These are phyloP conservation scores for Trametes polyzona DNA, from an alignment of 1,284 basidiomycete species.

Conservation along the genomic window DNA sequence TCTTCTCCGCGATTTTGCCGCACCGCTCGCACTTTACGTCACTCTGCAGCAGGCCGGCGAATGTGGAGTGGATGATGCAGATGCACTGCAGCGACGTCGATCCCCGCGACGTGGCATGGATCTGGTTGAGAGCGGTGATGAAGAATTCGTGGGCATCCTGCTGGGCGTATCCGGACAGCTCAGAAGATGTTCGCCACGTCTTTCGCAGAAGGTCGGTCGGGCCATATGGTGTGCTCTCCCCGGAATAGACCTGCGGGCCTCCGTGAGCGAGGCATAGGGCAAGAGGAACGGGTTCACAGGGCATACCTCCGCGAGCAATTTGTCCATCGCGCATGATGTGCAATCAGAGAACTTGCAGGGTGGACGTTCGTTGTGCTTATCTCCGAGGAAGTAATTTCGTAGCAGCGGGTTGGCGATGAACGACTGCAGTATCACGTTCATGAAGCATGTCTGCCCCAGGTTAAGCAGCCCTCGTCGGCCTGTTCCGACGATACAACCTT, in stretches of 20 bases:
- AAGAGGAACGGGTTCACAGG: background rate
- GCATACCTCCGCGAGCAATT: conserved; percentile 81
- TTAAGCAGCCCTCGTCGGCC: conserved; percentile 89
- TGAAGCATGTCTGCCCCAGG: conserved; percentile 93
- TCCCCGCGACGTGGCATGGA: conserved; percentile 80
- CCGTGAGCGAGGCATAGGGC: background rate
- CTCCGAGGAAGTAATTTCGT: conserved; percentile 88
- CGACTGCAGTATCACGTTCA: conserved; percentile 93
- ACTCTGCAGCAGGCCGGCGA: conserved; percentile 86
- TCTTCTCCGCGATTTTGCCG: conserved; percentile 75
- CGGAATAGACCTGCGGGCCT: conserved; percentile 66
- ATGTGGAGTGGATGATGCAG: conserved; percentile 92
- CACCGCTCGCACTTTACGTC: conserved; percentile 88
- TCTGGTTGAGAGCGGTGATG: conserved; percentile 79
- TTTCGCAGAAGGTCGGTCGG: conserved; percentile 86
- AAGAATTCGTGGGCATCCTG: conserved; percentile 96
- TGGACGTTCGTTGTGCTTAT: conserved; percentile 78
- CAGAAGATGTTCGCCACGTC: conserved; percentile 85
- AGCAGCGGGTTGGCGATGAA: conserved; percentile 93
- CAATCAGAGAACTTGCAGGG: conserved; percentile 79
- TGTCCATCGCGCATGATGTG: conserved; percentile 95
- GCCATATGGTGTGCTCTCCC: conserved; percentile 73
- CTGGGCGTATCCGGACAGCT: conserved; percentile 90
- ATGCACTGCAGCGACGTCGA: conserved; percentile 79
- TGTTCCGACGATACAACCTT: conserved; percentile 31